Evolutionary conservation across 176 grass and related monocot species (phyloP).

Genomic region (Phyllostachys edulis): DNA sequence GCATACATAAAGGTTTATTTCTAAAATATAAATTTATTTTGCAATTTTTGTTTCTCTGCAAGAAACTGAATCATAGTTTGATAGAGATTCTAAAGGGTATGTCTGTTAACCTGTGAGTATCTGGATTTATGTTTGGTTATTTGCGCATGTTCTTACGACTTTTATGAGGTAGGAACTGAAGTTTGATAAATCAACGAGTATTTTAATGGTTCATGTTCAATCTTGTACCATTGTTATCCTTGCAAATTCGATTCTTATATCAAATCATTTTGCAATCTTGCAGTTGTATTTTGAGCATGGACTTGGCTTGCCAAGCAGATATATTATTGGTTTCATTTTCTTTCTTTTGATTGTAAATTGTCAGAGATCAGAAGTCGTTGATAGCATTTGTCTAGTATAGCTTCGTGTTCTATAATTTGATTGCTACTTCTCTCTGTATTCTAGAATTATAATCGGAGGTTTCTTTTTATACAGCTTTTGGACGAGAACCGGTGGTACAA

Average conservation of each 20-base stretch:
- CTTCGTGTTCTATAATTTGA: not conserved
- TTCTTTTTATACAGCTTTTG: conserved; percentile 66
- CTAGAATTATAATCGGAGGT: conserved; percentile 23
- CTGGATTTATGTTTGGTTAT: not conserved
- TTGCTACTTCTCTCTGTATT: conserved; percentile 6
- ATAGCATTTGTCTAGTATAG: not conserved
- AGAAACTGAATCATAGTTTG: not conserved
- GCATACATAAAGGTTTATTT: conserved; percentile 86
- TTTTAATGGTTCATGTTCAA: not conserved
- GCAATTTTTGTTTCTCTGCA: not conserved
- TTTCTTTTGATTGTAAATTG: conserved; percentile 1
- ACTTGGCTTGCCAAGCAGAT: not conserved
- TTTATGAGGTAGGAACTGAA: not conserved
- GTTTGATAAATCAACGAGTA: not conserved
- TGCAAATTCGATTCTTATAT: not conserved
- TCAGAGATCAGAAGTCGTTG: not conserved
- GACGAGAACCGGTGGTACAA: conserved; percentile 93
- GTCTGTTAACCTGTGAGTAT: not conserved
- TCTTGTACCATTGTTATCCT: not conserved
- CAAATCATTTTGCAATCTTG: conserved; percentile 1
- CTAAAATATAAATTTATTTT: not conserved
- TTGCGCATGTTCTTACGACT: not conserved
- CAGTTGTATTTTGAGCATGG: not conserved
- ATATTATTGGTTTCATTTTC: not conserved
- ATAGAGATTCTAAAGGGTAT: not conserved